Percentiles rank a stretch among this genome's conserved stretches.
Conservation (phyloP, 2,329 filamentous ascomycete species). For the Penicillium decumbens region DNA sequence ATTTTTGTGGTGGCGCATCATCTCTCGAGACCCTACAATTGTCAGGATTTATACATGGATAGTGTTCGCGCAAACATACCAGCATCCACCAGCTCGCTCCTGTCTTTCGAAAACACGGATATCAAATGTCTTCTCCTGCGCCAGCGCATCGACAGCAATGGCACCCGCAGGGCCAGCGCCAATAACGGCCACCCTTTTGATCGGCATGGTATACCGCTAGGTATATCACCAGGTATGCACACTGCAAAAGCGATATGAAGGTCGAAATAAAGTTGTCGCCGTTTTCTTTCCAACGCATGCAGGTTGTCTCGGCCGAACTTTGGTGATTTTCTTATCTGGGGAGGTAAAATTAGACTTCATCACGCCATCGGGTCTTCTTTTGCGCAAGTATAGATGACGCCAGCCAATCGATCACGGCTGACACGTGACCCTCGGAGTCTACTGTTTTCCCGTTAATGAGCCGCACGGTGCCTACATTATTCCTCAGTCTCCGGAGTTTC, state of each 20-base stretch:
- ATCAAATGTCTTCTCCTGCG: slow-evolving; percentile 56
- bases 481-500: not conserved
- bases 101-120: slow-evolving; percentile 60
- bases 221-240: not conserved
- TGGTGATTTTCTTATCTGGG: slow-evolving; percentile 1
- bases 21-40: slow-evolving; percentile 29
- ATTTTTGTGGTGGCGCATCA: slow-evolving; percentile 38
- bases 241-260: not conserved
- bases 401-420: not conserved
- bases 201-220: not conserved
- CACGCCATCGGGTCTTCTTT: slow-evolving; percentile 20
- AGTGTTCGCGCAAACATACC: slow-evolving; percentile 42
- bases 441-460: not conserved
- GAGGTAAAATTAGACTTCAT: slow-evolving; percentile 11
- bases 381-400: slow-evolving; percentile 7
- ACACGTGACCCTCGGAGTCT: not conserved
- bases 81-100: slow-evolving; percentile 57
- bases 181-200: slow-evolving; percentile 54
- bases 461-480: not conserved
- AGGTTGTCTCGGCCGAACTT: slow-evolving; percentile 17
- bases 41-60: not conserved
- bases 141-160: slow-evolving; percentile 57
- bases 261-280: not conserved
- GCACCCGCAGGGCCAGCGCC: slow-evolving; percentile 58
- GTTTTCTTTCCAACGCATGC: not conserved